Conservation (phyloP, 495 filamentous ascomycete genomes). For the Talaromyces borbonicus region DNA sequence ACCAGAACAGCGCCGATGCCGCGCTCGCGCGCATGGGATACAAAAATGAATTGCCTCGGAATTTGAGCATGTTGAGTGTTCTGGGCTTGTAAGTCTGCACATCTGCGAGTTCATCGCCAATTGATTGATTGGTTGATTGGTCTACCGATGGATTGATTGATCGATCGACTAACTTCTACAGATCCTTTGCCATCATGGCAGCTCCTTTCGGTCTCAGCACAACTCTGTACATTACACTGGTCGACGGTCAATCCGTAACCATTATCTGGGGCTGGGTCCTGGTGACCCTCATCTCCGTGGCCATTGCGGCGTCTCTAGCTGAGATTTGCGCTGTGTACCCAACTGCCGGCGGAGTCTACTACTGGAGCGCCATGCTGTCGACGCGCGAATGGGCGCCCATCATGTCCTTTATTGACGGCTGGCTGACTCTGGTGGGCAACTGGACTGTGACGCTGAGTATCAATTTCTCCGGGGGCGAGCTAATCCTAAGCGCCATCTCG, state of each 20-base stretch:
- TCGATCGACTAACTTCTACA: too few relatives aligned
- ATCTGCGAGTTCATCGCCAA: neutral
- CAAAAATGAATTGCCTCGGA: conserved; percentile 50
- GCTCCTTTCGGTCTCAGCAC: conserved; percentile 60
- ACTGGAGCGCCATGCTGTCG: conserved; percentile 61
- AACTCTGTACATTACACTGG: conserved; percentile 58
- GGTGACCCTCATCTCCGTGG: conserved; percentile 59
- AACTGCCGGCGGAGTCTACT: conserved; percentile 59
- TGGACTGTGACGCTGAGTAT: conserved; percentile 46
- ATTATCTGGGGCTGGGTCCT: conserved; percentile 65
- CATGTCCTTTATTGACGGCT: conserved; percentile 62
- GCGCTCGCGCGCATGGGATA: conserved; percentile 54
- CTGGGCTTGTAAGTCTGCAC: conserved; percentile 40
- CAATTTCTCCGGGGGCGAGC: conserved; percentile 43
- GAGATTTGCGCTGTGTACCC: conserved; percentile 69
- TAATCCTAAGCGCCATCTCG: conserved; percentile 52
- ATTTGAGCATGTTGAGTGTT: conserved; percentile 56
- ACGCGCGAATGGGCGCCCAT: conserved; percentile 48
- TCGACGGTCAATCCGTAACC: conserved; percentile 53
- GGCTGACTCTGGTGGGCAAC: conserved; percentile 67
- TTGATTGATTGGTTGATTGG: too few relatives aligned
- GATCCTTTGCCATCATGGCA: conserved; percentile 48
- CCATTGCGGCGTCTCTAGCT: conserved; percentile 62
- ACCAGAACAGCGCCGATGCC: conserved; percentile 32
- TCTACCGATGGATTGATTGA: too few relatives aligned